These are phyloP conservation scores for Aspergillus uvarum DNA, from an alignment of 2,329 filamentous ascomycete species.

Conservation along the genomic window DNA sequence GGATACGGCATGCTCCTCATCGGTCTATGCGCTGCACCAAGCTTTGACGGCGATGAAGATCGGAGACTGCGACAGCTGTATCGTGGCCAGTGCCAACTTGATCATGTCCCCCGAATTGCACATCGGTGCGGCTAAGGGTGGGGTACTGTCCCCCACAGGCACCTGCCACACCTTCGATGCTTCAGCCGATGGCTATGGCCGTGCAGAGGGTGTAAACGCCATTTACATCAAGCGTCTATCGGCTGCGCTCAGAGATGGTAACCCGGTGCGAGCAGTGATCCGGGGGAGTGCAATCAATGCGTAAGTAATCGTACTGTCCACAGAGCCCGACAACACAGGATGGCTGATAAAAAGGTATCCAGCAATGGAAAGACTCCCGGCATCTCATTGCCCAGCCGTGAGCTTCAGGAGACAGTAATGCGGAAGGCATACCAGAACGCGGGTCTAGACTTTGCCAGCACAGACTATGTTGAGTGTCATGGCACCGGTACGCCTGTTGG, in stretches of 20 bases:
- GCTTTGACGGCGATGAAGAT: slow-evolving; percentile 31
- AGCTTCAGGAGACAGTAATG: slow-evolving; percentile 2
- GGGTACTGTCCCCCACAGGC: slow-evolving; percentile 34
- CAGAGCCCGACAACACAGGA: no score
- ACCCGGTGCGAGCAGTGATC: slow-evolving; percentile 6
- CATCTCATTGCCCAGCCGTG: slow-evolving; percentile 4
- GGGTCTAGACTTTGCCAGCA: neutral
- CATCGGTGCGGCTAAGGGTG: slow-evolving; percentile 27
- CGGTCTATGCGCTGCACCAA: slow-evolving; percentile 38
- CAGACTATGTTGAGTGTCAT: slow-evolving; percentile 13
- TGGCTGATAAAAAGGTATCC: neutral
- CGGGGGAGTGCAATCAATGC: slow-evolving; percentile 1
- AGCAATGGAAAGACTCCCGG: slow-evolving; percentile 4
- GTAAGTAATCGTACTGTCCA: neutral
- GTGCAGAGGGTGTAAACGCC: slow-evolving; percentile 1
- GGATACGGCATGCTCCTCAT: slow-evolving; percentile 43
- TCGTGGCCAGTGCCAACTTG: slow-evolving; percentile 25
- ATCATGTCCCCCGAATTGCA: slow-evolving; percentile 21
- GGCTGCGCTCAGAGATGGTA: neutral
- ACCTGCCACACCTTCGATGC: slow-evolving; percentile 10
- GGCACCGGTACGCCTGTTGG: slow-evolving; percentile 12
- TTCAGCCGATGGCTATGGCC: slow-evolving; percentile 7
- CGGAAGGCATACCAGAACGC: slow-evolving; percentile 6
- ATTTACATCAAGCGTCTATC: slow-evolving; percentile 1
- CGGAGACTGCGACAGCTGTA: slow-evolving; percentile 21